Base-by-base conservation (phyloP, 768 basidiomycete species). In the Russula emetica region DNA sequence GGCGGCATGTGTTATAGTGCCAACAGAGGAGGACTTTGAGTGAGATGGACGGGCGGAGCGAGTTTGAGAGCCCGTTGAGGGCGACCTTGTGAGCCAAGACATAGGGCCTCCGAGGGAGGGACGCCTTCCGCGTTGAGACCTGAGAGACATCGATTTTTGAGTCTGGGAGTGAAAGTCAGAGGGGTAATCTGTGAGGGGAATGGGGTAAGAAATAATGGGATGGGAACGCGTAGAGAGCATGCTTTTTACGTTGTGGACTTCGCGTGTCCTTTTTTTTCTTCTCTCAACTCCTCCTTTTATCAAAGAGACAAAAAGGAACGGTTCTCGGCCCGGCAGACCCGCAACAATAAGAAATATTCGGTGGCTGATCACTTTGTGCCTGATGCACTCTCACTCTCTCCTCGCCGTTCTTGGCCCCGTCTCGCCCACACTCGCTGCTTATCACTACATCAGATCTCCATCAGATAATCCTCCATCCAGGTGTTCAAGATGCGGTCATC, bases 391-490 rank as follows among this genome's bases (percentile, higher is more conserved):
- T 64, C 73, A 78, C 45, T 73, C 78, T 14, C 70, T 88, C 20
- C 78, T 87, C 18, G 77, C 74, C 66, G 71, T 76, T 20, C 73
- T 90, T 58, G 76, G 82, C 30, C 66, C 80, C 4, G 68, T 82
- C 42, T 85, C 86, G 2, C 79, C 85, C 10, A 54, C 77, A 38
- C 81, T 91, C 54, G 81, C 89, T 16, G 87, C 88, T 44, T 76
- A 87, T 32, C 87, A 90, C 70, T 72, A 79, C 0, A 69, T 76
- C 16, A 79, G 83, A 53, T 73, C 74, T 20, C 26, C 8, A 62
- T 40, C 64, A 74, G 38, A 59, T 53, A 5, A 2, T 10, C 18
- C 42, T 0, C 5, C 24, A 24, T 70, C 75, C 5, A 75, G 79
- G 49, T 90, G 86, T 70, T 52, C 72, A 5, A 77, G 73, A 72